Base-by-base conservation (phyloP, 352 stramenopile species). In the Chrysophaeum taylorii region DNA sequence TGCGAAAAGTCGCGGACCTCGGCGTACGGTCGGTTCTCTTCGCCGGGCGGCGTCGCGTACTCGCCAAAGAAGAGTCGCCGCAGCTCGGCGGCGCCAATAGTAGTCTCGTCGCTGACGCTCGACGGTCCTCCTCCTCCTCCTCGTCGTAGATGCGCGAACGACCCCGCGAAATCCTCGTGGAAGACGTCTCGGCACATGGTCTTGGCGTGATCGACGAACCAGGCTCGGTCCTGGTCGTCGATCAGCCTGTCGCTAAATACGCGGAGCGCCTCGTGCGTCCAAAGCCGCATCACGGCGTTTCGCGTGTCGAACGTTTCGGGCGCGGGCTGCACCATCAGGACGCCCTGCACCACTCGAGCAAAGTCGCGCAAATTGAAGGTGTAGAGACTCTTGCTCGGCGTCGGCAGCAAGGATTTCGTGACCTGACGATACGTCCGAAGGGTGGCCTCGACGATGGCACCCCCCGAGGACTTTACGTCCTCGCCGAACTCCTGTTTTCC, bases 361-460 rank as follows among this genome's bases (percentile, higher is more conserved):
- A 97, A 96, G 73, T 97, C 91, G 5, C 91, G 84, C 62, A 97
- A 71, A 57, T 97, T 97, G 78, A 97, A 97, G 21, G 91, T 96
- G 79, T 97, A 97, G 79, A 97, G 92, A 21, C 85, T 93, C 79
- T 96, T 97, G 33, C 90, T 89, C 0, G 92, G 92, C 16, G 92
- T 97, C 33, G 91, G 90, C 1, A 96, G 81, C 36, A 97, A 77
- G 31, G 82, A 74, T 25, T 81, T 78, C 79, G 93, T 93, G 1
- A 84, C 78, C 12, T 84, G 79, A 70, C 90, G 83, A 73, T 96
- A 97, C 25, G 91, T 82, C 37, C 93, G 87, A n/a, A 96, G 75
- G 0, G 91, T 96, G 21, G 89, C 89, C 21, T 85, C 81, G 7
- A 96, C 90, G 16, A 96, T 80, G 0, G 78, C 75, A 45, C 89